Base-by-base conservation (phyloP, 345 rosid genomes). In the Mallotus nudiflorus region DNA sequence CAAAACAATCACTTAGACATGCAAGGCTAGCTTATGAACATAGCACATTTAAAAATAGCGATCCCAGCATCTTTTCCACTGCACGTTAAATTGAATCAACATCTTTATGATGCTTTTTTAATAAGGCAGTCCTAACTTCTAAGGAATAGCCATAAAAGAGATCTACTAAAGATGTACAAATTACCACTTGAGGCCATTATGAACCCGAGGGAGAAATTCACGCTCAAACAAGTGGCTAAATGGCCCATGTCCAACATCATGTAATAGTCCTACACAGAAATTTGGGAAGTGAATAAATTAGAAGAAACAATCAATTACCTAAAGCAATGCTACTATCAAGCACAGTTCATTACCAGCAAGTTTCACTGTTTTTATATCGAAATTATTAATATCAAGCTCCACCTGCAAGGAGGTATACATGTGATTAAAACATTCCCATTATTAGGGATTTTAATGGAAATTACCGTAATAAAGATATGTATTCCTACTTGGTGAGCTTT, bases 241-340 rank as follows among this genome's bases (percentile, higher is more conserved):
- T 45, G 80, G 76, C 15, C 80, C 80, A 45, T 77, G 80, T 51
- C 80, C 80, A 61, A 77, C 64, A 71, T 77, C 80, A 71, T 77
- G 80, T 60, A 77, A 48, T 16, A 77, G 63, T 48, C 80, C 80
- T 71, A 52, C 9, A 71, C n/a, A 44, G 14, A 37, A 39, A 61
- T 28, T 25, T n/a, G 51, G 16, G 7, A 14, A 10, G 33, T 42
- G 18, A 16, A 19, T 13, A 44, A n/a, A 65, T 40, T 39, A 63
- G 29, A 44, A 14, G 61, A 24, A 67, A 52, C 18, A 60, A 61
- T n/a, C 52, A 3, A 35, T 9, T 29, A 28, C 14, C 50, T 27
- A 74, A 54, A 62, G 19, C 31, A 42, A 49, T 56, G 9, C 51
- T 5, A 59, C 27, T 25, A 27, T 22, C 12, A 52, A 53, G 18